Conservation (phyloP, 768 basidiomycete species). For the Hygrocybe coccinea region DNA sequence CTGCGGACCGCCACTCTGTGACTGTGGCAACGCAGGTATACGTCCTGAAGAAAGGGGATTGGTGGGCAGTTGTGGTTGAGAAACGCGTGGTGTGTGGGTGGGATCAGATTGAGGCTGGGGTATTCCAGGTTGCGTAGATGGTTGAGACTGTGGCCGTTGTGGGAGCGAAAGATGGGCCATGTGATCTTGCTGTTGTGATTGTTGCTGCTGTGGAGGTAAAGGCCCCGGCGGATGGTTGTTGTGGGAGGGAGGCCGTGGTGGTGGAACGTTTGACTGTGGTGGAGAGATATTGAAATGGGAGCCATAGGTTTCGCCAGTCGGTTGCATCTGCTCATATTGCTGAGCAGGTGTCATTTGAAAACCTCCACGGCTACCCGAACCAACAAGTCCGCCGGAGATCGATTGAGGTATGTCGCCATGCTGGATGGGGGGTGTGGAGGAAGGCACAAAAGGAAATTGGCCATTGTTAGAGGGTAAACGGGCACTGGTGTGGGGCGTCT, state of each 20-base stretch:
- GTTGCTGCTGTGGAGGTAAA: slow-evolving; percentile 28
- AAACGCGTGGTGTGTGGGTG: slow-evolving; percentile 24
- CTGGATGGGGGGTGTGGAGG: slow-evolving; percentile 48
- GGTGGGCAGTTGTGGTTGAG: slow-evolving; percentile 10
- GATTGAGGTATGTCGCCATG: slow-evolving; percentile 39
- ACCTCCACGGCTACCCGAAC: slow-evolving; percentile 36
- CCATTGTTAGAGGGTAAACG: slow-evolving; percentile 35
- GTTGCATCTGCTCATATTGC: slow-evolving; percentile 54
- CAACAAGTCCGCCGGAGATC: slow-evolving; percentile 34
- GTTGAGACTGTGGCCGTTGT: slow-evolving; percentile 58
- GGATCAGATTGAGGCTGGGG: slow-evolving; percentile 48
- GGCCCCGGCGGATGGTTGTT: slow-evolving; percentile 25
- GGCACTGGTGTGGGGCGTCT: slow-evolving; percentile 22
- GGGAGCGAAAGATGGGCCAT: slow-evolving; percentile 35
- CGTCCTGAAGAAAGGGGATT: slow-evolving; percentile 1
- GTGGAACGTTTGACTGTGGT: slow-evolving; percentile 31
- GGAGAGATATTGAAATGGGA: slow-evolving; percentile 32
- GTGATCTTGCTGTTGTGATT: slow-evolving; percentile 42
- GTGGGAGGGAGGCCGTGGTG: slow-evolving; percentile 41
- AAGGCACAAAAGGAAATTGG: slow-evolving; percentile 40
- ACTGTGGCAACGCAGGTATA: background rate
- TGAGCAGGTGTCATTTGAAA: slow-evolving; percentile 63
- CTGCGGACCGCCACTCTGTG: slow-evolving; percentile 8
- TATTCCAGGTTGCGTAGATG: slow-evolving; percentile 44
- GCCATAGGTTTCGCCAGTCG: slow-evolving; percentile 28